Base-by-base conservation (phyloP, 2,329 filamentous ascomycete genomes). In the Metarhizium guizhouense region DNA sequence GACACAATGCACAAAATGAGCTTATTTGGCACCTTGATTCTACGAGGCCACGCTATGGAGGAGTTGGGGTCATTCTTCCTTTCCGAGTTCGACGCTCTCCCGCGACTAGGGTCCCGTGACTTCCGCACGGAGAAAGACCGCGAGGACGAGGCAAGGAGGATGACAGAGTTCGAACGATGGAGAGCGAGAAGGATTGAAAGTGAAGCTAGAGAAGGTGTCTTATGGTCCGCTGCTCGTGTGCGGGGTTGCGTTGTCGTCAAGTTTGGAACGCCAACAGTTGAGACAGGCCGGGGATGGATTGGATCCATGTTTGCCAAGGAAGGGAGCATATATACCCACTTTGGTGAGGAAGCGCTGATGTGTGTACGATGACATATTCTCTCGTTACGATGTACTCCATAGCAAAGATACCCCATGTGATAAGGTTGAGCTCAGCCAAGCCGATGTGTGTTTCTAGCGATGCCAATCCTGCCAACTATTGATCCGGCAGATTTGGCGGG, bases 191-290 rank as follows among this genome's bases (percentile, higher is more conserved):
- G 87, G 58, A 73, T 87, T 20, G 66, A 70, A 54, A 74, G 77
- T 65, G 88, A 94, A 68, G 78, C 72, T 58, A 65, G 71, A 10
- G 74, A 79, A 51, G 81, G 81, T 16, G 70, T 95, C 3, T 75
- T 93, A 3, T 96, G 91, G 90, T 92, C 90, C 30, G 89, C 88
- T 13, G 88, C 91, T 14, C 81, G 80, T 30, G 84, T 95, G 38
- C 80, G 91, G 54, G 87, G 90, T 4, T 96, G 93, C 65, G 86
- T 94, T 3, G 79, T 96, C 30, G 87, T 97, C 62, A 97, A 97
- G 69, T 95, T 97, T 68, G 90, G 89, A 1, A 89, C 92, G 1
- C 79, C 78, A 54, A 86, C 86, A 48, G 86, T 96, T 29, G 91
- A 97, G 68, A 87, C 86, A 30, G 91, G 86, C 4, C 83, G 88